Evolutionary conservation across 2,329 filamentous ascomycete species (phyloP), one percentile per base, ranked within the genome.

Genomic region (Arthrinium phaeospermum): DNA sequence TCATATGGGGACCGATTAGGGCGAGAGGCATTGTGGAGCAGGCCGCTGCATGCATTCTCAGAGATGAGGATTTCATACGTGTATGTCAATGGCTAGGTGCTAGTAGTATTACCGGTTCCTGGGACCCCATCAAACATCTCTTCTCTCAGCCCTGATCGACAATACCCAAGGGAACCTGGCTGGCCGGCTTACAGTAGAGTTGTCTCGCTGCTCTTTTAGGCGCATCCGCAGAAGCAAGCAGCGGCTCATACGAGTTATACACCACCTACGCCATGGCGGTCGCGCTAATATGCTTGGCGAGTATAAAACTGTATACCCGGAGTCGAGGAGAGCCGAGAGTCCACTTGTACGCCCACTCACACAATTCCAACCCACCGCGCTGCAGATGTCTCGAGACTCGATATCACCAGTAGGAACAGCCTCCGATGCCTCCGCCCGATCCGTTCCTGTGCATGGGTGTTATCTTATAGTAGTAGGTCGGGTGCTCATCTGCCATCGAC

Each of bases 241-340:
- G 30, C 14, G 57, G 34, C 57, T 64, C 57, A 64, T 64, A 64
- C 57, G 57, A 64, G 57, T 64, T 64, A n/a, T 41, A 41, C 57
- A 64, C 57, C 57, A 64, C 57, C 57, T 64, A 64, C 57, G 57
- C 57, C 57, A 64, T 64, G 57, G 57, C 57, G 41, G 57, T 64
- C 57, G 57, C 57, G 57, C 57, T 64, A 64, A 64, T 13, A 41
- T 37, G 57, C 57, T 64, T 64, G 57, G 57, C 57, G 57, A 64
- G 57, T 64, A 64, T 64, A 64, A 64, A 64, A 22, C n/a, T n/a
- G 34, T 64, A 41, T 24, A 41, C 57, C 57, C 57, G 57, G 57
- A 64, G 57, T 22, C 19, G n/a, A 19, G 41, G 34, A 41, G 57
- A 41, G 57, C 57, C 57, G 57, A n/a, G 22, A 41, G 22, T 34